Conservation (phyloP, 2,329 filamentous ascomycete species). For the Fusarium bulbicola region DNA sequence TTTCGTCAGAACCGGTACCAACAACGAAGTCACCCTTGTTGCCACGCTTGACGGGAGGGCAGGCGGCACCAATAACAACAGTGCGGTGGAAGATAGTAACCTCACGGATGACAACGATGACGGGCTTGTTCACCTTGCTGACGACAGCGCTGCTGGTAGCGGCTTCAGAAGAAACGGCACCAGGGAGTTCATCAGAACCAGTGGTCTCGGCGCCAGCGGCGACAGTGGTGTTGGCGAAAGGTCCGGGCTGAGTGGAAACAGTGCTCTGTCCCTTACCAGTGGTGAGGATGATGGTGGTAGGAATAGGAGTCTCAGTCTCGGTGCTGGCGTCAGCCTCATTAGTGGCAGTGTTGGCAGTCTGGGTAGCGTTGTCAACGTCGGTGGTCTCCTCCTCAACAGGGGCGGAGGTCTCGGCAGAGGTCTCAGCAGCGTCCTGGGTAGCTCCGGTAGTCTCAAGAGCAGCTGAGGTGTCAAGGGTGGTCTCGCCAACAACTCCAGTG, state of each 20-base stretch:
- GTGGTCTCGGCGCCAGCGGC: slow-evolving; percentile 12
- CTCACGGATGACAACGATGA: slow-evolving; percentile 35
- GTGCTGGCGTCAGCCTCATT: slow-evolving; percentile 20
- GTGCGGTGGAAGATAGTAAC: slow-evolving; percentile 38
- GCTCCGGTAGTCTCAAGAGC: slow-evolving; percentile 13
- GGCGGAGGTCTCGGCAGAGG: slow-evolving; percentile 12
- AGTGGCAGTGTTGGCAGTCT: slow-evolving; percentile 23
- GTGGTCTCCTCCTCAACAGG: slow-evolving; percentile 22
- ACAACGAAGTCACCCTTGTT: slow-evolving; percentile 36
- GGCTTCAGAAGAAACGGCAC: slow-evolving; percentile 12
- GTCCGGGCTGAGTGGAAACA: slow-evolving; percentile 16
- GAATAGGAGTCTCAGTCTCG: slow-evolving; percentile 10
- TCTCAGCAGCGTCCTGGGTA: slow-evolving; percentile 3
- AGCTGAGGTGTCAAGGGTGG: slow-evolving; percentile 11
- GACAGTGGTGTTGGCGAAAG: slow-evolving; percentile 32
- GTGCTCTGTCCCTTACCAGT: slow-evolving; percentile 27
- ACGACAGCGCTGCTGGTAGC: slow-evolving; percentile 28
- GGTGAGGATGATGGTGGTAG: slow-evolving; percentile 30
- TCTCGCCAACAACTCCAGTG: slow-evolving; percentile 11
- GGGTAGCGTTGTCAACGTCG: slow-evolving; percentile 14
- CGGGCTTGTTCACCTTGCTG: slow-evolving; percentile 29
- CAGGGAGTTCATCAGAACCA: slow-evolving; percentile 10
- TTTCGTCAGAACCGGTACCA: slow-evolving; percentile 29
- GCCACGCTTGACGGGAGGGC: slow-evolving; percentile 37
- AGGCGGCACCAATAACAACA: slow-evolving; percentile 39